Conservation (phyloP, 192 early-diverging fungal species). For the Coemansia sp. region DNA sequence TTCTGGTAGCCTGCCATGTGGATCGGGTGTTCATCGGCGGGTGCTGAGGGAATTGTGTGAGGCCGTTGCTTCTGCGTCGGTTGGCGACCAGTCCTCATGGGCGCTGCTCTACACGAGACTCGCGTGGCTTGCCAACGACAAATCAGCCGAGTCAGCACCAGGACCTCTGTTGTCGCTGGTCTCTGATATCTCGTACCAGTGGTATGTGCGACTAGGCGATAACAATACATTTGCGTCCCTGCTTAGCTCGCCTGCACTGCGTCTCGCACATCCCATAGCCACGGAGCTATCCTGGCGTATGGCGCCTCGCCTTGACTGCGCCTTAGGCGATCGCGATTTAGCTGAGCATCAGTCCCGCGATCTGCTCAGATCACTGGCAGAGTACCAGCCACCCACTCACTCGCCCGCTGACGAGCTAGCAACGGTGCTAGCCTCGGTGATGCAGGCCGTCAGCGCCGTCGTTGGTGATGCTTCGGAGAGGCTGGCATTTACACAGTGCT, state of each 20-base stretch:
- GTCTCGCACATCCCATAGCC: conserved; percentile 24
- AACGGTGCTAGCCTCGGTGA: not conserved
- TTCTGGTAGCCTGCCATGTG: conserved; percentile 5
- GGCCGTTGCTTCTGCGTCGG: not conserved
- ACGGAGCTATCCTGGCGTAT: conserved; percentile 34
- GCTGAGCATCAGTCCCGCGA: conserved; percentile 6
- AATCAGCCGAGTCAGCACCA: not conserved
- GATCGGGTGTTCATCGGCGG: not conserved
- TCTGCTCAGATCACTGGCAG: conserved; percentile 17
- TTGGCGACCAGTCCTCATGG: conserved; percentile 21
- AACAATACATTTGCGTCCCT: not conserved
- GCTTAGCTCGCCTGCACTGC: conserved; percentile 6
- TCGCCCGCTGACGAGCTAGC: not conserved
- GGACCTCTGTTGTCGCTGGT: conserved; percentile 18
- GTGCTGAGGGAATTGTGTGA: not conserved
- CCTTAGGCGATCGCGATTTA: conserved; percentile 6
- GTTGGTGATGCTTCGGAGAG: not conserved
- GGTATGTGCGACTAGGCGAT: conserved; percentile 15
- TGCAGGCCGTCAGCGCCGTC: not conserved
- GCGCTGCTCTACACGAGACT: conserved; percentile 30
- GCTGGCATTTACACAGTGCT: not conserved
- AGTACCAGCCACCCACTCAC: conserved; percentile 1
- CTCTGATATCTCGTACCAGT: conserved; percentile 20
- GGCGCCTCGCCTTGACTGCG: conserved; percentile 14
- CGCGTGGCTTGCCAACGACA: conserved; percentile 32